These are phyloP conservation scores for Naegleria fowleri DNA, from an alignment of 208 protist species.

Conservation along the genomic window DNA sequence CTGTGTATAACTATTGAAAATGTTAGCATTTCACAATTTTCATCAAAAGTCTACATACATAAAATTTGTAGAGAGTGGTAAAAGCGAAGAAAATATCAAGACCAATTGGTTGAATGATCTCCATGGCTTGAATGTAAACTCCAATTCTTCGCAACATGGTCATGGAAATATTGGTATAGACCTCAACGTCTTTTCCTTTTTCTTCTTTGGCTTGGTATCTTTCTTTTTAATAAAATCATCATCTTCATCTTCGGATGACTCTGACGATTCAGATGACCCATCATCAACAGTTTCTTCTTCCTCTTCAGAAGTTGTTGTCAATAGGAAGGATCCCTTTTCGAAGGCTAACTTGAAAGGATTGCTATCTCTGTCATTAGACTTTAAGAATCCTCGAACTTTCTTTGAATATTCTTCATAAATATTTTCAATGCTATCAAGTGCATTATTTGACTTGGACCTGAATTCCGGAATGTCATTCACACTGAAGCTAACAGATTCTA, in stretches of 20 bases:
- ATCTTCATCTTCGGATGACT: background rate
- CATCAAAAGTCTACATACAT: background rate
- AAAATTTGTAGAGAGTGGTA: constrained; percentile 11
- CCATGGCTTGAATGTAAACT: constrained; percentile 16
- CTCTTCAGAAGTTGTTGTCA: background rate
- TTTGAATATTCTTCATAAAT: constrained; percentile 1
- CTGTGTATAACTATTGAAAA: constrained; percentile 15
- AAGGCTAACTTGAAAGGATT: constrained; percentile 6
- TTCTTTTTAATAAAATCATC: background rate
- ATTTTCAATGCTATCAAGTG: background rate
- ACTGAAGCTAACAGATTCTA: background rate
- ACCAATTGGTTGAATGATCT: constrained; percentile 4
- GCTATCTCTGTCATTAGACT: background rate
- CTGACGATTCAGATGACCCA: background rate
- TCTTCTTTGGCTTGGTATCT: background rate
- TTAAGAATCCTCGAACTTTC: constrained; percentile 7
- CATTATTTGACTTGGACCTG: background rate
- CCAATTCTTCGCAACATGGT: constrained; percentile 18
- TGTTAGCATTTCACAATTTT: background rate
- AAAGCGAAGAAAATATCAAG: background rate
- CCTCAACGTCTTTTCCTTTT: background rate
- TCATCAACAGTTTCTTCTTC: background rate
- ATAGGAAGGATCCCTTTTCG: background rate
- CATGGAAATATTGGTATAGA: background rate
- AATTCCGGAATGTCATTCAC: constrained; percentile 10